Percentiles rank a stretch among this genome's conserved stretches.
Evolutionary conservation across 1,284 basidiomycete species (phyloP).

Genomic region (Fereydounia khargensis): DNA sequence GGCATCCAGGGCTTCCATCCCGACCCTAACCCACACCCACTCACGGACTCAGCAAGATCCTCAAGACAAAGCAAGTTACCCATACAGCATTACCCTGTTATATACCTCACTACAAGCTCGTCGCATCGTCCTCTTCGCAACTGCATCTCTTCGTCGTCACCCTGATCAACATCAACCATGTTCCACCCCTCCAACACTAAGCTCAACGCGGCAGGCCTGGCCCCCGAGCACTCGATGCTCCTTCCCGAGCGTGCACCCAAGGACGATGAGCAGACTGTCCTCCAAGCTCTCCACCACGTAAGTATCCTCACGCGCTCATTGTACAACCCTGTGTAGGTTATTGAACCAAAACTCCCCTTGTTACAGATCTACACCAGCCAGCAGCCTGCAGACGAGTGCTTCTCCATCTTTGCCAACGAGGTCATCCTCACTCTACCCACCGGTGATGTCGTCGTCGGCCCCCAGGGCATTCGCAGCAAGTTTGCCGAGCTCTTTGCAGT

Average conservation of each 20-base stretch:
- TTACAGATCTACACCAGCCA: slow-evolving; percentile 36
- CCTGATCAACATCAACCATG: too few relatives aligned
- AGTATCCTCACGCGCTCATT: slow-evolving; percentile 1
- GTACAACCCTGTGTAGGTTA: too few relatives aligned
- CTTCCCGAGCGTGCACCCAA: slow-evolving; percentile 47
- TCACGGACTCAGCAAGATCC: too few relatives aligned
- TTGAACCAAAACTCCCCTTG: too few relatives aligned
- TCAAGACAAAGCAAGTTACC: too few relatives aligned
- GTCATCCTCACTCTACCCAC: slow-evolving; percentile 48
- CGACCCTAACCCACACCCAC: too few relatives aligned
- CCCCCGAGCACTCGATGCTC: slow-evolving; percentile 51
- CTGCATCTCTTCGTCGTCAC: too few relatives aligned
- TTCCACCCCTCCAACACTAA: slow-evolving; percentile 44
- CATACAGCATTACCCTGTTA: too few relatives aligned
- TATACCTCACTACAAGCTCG: too few relatives aligned
- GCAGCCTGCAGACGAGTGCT: slow-evolving; percentile 14
- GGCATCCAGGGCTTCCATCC: too few relatives aligned
- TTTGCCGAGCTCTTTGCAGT: slow-evolving; percentile 20
- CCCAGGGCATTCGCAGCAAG: slow-evolving; percentile 21
- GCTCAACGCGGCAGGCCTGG: slow-evolving; percentile 54
- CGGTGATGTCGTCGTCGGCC: slow-evolving; percentile 49
- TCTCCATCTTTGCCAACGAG: slow-evolving; percentile 43
- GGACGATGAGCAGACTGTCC: slow-evolving; percentile 40
- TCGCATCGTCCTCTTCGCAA: too few relatives aligned
- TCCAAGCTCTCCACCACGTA: slow-evolving; percentile 37